Percentiles rank a stretch among this genome's conserved stretches.
These are phyloP conservation scores for Neobulgaria alba DNA, from an alignment of 2,329 filamentous ascomycete genomes.

Conservation along the genomic window DNA sequence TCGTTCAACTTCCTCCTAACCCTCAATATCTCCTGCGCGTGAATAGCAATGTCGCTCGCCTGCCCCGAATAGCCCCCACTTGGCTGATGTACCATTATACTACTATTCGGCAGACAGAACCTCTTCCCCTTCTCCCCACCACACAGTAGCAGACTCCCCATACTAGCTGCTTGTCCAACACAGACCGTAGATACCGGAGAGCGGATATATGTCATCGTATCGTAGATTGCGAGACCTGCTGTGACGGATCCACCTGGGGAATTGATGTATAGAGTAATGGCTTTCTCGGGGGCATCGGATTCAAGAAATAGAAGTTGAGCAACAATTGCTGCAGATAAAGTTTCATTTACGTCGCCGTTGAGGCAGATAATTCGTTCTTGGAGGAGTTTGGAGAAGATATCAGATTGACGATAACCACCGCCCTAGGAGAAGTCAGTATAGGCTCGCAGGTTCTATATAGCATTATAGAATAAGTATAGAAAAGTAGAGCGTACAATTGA, in stretches of 20 bases:
- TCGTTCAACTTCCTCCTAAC: constrained; percentile 78
- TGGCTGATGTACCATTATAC: constrained; percentile 96
- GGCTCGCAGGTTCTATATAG: too few species aligned
- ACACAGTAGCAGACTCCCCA: constrained; percentile 83
- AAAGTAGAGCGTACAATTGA: constrained; percentile 41
- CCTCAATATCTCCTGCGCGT: constrained; percentile 91
- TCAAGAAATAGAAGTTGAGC: constrained; percentile 97
- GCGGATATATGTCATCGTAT: constrained; percentile 96
- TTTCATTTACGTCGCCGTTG: constrained; percentile 85
- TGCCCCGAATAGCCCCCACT: constrained; percentile 62
- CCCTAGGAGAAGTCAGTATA: constrained; percentile 40
- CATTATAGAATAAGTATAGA: too few species aligned
- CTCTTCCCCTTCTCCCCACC: constrained; percentile 80
- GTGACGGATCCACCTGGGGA: constrained; percentile 89
- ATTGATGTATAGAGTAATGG: constrained; percentile 97
- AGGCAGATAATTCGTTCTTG: constrained; percentile 92
- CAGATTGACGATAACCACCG: constrained; percentile 66
- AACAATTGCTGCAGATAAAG: constrained; percentile 85
- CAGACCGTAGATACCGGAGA: constrained; percentile 92
- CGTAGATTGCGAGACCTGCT: constrained; percentile 86
- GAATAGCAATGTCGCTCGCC: constrained; percentile 82
- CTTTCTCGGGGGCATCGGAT: constrained; percentile 88
- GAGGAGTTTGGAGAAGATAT: constrained; percentile 73
- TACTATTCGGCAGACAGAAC: constrained; percentile 84
- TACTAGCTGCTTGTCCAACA: constrained; percentile 86